Evolutionary conservation across 331 rosid species (phyloP).

Genomic region (Quercus lobata): DNA sequence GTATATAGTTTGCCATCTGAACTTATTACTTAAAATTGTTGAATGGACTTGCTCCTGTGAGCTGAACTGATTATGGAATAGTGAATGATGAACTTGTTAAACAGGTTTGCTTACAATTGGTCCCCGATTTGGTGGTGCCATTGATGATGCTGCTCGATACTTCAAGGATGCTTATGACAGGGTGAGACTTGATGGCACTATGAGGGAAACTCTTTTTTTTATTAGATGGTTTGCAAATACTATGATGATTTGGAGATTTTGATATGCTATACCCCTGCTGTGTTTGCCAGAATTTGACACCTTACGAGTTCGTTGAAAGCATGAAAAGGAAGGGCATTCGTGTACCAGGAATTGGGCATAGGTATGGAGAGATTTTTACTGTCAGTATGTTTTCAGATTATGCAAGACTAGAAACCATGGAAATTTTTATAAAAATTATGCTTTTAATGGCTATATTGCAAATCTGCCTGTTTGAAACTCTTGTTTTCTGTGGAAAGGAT

Average conservation of each 20-base stretch:
- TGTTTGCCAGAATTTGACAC: constrained; percentile 66
- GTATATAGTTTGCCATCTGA: constrained; percentile 35
- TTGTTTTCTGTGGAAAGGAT: constrained; percentile 52
- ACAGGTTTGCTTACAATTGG: constrained; percentile 98
- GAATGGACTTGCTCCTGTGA: not conserved
- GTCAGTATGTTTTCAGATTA: not conserved
- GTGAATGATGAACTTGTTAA: constrained; percentile 36
- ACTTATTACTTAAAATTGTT: constrained; percentile 1
- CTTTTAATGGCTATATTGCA: constrained; percentile 10
- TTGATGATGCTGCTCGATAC: constrained; percentile 99
- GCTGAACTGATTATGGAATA: constrained; percentile 3
- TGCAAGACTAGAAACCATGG: not conserved
- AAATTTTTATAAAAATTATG: not conserved
- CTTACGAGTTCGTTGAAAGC: constrained; percentile 92
- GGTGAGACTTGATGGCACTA: constrained; percentile 46
- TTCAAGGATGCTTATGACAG: constrained; percentile 96
- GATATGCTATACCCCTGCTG: constrained; percentile 14
- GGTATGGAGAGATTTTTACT: constrained; percentile 35
- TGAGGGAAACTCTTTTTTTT: not conserved
- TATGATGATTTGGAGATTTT: not conserved
- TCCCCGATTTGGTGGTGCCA: constrained; percentile 99
- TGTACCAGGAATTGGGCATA: constrained; percentile 99
- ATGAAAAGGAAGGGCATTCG: constrained; percentile 99
- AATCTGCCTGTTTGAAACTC: constrained; percentile 11
- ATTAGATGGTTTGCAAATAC: not conserved